Evolutionary conservation across 2,329 filamentous ascomycete genomes (phyloP).

Genomic region (Diaporthe velutina): DNA sequence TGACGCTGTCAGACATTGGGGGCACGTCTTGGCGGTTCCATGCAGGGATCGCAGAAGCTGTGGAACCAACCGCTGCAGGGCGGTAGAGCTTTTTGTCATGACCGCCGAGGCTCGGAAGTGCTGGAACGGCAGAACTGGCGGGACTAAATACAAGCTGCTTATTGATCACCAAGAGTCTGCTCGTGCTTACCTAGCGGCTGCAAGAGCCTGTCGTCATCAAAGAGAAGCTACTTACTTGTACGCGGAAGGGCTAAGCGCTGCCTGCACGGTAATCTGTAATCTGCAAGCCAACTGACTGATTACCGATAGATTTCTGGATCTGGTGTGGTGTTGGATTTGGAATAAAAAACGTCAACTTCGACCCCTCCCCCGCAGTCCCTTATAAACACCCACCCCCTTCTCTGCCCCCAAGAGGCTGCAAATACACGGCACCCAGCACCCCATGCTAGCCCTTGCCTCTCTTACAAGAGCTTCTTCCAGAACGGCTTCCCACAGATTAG

Average conservation of each 20-base stretch:
- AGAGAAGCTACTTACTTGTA: background rate
- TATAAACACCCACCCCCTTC: background rate
- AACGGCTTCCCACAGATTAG: conserved; percentile 47
- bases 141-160: conserved; percentile 15
- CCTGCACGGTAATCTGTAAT: background rate
- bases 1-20: conserved; percentile 22
- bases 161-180: conserved; percentile 25
- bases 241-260: background rate
- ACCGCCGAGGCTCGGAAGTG: conserved; percentile 22
- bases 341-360: conserved; percentile 33
- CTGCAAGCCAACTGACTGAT: conserved; percentile 11
- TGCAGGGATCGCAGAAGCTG: conserved; percentile 27
- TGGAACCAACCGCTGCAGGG: background rate
- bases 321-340: conserved; percentile 10
- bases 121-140: background rate
- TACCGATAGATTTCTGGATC: conserved; percentile 22
- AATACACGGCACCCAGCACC: conserved; percentile 32
- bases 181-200: conserved; percentile 26
- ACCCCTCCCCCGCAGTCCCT: conserved; percentile 36
- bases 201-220: conserved; percentile 24
- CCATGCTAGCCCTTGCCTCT: conserved; percentile 47
- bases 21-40: conserved; percentile 18
- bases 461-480: conserved; percentile 45
- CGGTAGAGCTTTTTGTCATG: background rate
- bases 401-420: background rate